Base-by-base conservation (phyloP, 352 stramenopile genomes). In the Aphanomyces euteiches region DNA sequence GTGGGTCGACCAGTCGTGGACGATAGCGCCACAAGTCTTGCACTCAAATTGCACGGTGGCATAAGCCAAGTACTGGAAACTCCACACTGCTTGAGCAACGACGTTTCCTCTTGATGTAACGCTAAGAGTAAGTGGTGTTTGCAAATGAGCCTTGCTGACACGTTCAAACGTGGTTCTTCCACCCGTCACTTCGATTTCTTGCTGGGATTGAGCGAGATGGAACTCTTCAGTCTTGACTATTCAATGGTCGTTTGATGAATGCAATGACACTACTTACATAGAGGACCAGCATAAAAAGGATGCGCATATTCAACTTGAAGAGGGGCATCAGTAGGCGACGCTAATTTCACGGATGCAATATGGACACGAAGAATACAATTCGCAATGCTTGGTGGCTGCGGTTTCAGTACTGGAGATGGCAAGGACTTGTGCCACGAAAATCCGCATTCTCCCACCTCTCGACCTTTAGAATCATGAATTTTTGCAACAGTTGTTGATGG, bases 311-410 rank as follows among this genome's bases (percentile, higher is more conserved):
- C 17, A 15, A 38, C 58, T 53, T 37, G 17, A 37, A 38, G 12
- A 13, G 19, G 37, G 17, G 15, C 28, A 28, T 28, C 28, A 28
- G 28, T 2, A 28, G 28, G 28, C 15, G 56, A 54, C 3, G 7
- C 15, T 17, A 12, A 19, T 66, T 66, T 66, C 12, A 66, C 48
- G 28, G 58, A 66, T 19, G 37, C 17, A 66, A 66, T 12, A 13
- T 66, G 43, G 43, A 50, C 43, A 50, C 43, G 43, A 12, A 50
- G 17, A n/a, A n/a, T n/a, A 60, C 10, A 50, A 50, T 50, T 12
- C 43, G 43, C 43, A 12, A 50, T 50, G 43, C 43, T 50, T n/a
- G 43, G 17, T 50, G 1, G 28, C 28, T 28, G 28, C 28, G 28
- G 28, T 28, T 28, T 28, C 28, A 28, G 43, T 50, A 2, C 17